Evolutionary conservation across 208 protist species (phyloP).

Genomic region (Pavlovales sp.): DNA sequence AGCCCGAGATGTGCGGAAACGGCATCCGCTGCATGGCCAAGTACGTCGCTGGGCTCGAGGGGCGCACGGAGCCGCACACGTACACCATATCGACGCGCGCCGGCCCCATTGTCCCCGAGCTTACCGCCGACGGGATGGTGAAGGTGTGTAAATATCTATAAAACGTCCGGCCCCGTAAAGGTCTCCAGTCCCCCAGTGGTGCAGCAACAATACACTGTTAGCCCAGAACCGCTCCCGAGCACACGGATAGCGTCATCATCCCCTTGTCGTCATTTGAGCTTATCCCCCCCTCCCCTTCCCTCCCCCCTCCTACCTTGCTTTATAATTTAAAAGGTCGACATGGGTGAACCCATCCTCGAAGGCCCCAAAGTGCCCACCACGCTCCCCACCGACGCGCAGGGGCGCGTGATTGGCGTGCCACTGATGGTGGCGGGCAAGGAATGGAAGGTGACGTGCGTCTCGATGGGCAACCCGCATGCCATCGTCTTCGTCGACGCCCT

Average conservation of each 20-base stretch:
- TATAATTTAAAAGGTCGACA: too few relatives aligned
- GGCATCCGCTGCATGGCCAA: conserved; percentile 40
- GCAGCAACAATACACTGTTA: too few relatives aligned
- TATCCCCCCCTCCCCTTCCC: too few relatives aligned
- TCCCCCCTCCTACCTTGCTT: too few relatives aligned
- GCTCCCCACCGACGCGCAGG: neutral
- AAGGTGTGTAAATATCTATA: too few relatives aligned
- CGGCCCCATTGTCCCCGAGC: neutral
- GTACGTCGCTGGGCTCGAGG: conserved; percentile 11
- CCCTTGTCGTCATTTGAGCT: too few relatives aligned
- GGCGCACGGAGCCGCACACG: neutral
- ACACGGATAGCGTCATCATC: too few relatives aligned
- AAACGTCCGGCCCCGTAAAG: too few relatives aligned
- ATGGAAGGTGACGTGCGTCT: conserved; percentile 4
- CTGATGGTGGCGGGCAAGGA: neutral
- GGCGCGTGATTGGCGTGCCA: neutral
- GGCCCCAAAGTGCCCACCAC: neutral
- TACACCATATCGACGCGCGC: conserved; percentile 23
- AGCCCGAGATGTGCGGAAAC: conserved; percentile 45
- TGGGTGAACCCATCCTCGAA: conserved; percentile 36
- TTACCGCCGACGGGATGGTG: neutral
- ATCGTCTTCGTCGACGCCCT: conserved; percentile 42
- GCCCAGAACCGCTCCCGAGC: neutral
- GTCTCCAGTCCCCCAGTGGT: too few relatives aligned
- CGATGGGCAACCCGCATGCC: conserved; percentile 48